Base-by-base conservation (phyloP, 768 basidiomycete genomes). In the Leccinellum luteum region DNA sequence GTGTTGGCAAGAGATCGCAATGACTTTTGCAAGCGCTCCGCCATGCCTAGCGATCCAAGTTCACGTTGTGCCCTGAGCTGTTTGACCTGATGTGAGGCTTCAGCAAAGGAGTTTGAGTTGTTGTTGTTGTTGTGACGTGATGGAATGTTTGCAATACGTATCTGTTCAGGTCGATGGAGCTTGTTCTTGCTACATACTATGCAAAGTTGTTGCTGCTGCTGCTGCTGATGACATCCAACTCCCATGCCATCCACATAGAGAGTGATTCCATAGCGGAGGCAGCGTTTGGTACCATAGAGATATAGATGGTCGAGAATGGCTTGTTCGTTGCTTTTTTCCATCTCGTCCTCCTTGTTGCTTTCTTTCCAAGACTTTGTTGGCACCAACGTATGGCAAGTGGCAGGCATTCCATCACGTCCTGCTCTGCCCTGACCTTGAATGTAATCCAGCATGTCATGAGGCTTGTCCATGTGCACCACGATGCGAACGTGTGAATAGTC, bases 371-470 rank as follows among this genome's bases (percentile, higher is more conserved):
- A 1, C 19, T 21, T 35, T 4, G 4, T 17, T 1, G 50, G 17
- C 3, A 45, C 38, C 0, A 63, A 14, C 0, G 41, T 54, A 6
- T 63, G 17, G 6, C 55, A 59, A 0, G 0, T 2, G 0, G 53
- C 51, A 0, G 28, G 7, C 1, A 0, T 3, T 1, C 54, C 44
- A 19, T 72, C 70, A 0, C 64, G 31, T 0, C 70, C 71, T 0
- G 56, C 68, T 1, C 66, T 28, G 0, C 61, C 63, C 2, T 64
- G 54, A 13, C 63, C 69, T 59, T 72, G 71, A 0, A 61, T 44
- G 8, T 57, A 66, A 1, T 55, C 51, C 3, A 64, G 31, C 63
- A 69, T 66, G 15, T 69, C 66, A 5, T 55, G 62, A 0, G 70
- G 72, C 0, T 55, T 65, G 6, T 65, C 64, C 2, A 54, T 1